phyloP scores from a whole-genome alignment of 2,329 filamentous ascomycete species.

The Paecilomyces formosus region DNA sequence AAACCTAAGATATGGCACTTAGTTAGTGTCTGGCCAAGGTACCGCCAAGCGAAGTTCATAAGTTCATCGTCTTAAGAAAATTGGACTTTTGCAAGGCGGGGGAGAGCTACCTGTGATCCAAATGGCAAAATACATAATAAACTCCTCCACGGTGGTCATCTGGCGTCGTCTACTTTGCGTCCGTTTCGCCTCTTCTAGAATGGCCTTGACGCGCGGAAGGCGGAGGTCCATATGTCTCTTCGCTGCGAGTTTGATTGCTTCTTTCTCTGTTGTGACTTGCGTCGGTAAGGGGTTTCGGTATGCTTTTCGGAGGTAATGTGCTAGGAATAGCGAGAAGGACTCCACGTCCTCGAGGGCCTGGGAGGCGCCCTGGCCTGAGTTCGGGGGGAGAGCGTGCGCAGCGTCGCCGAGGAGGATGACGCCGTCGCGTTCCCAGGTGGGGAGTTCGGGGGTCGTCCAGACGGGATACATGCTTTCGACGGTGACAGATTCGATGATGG shows the following conservation, averaged over 20 bases:
- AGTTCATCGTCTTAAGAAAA: conserved; percentile 5
- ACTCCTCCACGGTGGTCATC: conserved; percentile 27
- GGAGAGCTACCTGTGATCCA: conserved; percentile 24
- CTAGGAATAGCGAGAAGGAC: conserved; percentile 36
- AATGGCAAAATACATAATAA: conserved; percentile 29
- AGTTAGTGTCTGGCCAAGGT: no score
- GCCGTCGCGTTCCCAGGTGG: conserved; percentile 40
- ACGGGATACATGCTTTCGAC: conserved; percentile 42
- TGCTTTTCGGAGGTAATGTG: conserved; percentile 17
- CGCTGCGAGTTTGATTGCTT: conserved; percentile 18
- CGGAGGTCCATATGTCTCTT: conserved; percentile 26
- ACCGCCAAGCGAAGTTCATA: no score
- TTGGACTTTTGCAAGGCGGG: background rate
- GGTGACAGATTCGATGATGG: conserved; percentile 30
- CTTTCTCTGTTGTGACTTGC: conserved; percentile 8
- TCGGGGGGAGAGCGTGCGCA: conserved; percentile 49
- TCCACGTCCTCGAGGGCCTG: conserved; percentile 52
- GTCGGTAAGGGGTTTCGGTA: conserved; percentile 5
- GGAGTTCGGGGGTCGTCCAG: conserved; percentile 41
- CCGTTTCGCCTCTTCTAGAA: conserved; percentile 23
- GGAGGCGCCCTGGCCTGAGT: conserved; percentile 48
- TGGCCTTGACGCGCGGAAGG: conserved; percentile 24
- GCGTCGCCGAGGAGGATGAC: conserved; percentile 52
- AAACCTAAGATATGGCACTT: conserved; percentile 1
- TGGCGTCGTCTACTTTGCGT: conserved; percentile 28